Evolutionary conservation across 108 stramenopile genomes (phyloP).

Genomic region (Skeletonema grethae): DNA sequence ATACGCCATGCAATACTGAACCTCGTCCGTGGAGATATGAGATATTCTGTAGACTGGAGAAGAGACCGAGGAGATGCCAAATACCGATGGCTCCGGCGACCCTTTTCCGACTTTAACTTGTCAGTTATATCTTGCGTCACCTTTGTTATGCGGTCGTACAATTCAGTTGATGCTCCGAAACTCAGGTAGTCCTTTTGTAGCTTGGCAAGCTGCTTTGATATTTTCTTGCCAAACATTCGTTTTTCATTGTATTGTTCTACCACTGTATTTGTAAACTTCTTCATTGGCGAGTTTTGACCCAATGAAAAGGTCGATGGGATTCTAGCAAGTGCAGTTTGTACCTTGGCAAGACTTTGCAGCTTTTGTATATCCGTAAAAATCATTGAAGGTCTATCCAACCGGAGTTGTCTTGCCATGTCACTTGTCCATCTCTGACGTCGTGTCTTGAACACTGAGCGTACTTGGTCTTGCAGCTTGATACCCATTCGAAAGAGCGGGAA

Average conservation of each 20-base stretch:
- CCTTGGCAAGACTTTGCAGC: slow-evolving; percentile 38
- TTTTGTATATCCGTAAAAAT: slow-evolving; percentile 44
- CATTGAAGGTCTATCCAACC: slow-evolving; percentile 29
- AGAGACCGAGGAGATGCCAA: slow-evolving; percentile 31
- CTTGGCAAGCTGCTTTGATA: slow-evolving; percentile 36
- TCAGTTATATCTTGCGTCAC: slow-evolving; percentile 48
- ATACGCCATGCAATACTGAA: slow-evolving; percentile 68
- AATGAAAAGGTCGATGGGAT: slow-evolving; percentile 26
- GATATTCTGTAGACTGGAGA: slow-evolving; percentile 33
- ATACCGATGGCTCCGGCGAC: slow-evolving; percentile 29
- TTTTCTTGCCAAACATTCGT: slow-evolving; percentile 35
- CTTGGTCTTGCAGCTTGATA: slow-evolving; percentile 49
- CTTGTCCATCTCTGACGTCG: slow-evolving; percentile 32
- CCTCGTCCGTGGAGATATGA: slow-evolving; percentile 66
- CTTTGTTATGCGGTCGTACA: slow-evolving; percentile 59
- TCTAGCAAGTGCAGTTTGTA: slow-evolving; percentile 40
- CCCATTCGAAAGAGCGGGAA: slow-evolving; percentile 57
- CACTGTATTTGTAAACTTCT: slow-evolving; percentile 37
- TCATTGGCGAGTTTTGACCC: slow-evolving; percentile 18
- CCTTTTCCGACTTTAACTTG: slow-evolving; percentile 43
- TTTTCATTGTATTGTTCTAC: slow-evolving; percentile 41
- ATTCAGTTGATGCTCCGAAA: slow-evolving; percentile 38
- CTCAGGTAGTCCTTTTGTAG: slow-evolving; percentile 41
- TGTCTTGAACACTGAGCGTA: slow-evolving; percentile 32
- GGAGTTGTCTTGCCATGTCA: slow-evolving; percentile 26